These are phyloP conservation scores for Moricandia arvensis DNA, from an alignment of 345 rosid genomes.

Conservation along the genomic window DNA sequence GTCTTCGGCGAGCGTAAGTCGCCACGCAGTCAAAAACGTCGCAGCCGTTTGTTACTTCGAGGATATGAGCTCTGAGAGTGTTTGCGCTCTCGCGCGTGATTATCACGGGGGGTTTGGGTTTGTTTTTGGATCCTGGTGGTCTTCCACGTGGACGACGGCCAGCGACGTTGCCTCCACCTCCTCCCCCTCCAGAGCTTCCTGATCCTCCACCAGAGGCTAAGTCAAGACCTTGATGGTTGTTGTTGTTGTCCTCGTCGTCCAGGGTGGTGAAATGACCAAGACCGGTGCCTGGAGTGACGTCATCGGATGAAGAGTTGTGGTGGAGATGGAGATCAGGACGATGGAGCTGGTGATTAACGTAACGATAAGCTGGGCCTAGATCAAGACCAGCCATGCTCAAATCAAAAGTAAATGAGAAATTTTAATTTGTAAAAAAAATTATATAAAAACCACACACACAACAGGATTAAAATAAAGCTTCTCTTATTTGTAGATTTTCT, in stretches of 20 bases:
- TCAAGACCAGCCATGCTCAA: slow-evolving; percentile 56
- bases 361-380: slow-evolving; percentile 50
- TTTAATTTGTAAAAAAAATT: slow-evolving; percentile 27
- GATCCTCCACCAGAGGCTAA: slow-evolving; percentile 41
- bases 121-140: slow-evolving; percentile 96
- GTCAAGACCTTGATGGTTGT: slow-evolving; percentile 54
- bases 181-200: slow-evolving; percentile 40
- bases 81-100: slow-evolving; percentile 95
- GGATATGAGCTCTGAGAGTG: slow-evolving; percentile 95
- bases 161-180: slow-evolving; percentile 34
- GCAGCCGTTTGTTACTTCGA: slow-evolving; percentile 85
- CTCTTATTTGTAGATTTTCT: slow-evolving; percentile 35
- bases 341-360: slow-evolving; percentile 43
- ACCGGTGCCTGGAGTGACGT: slow-evolving; percentile 39
- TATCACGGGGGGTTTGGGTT: slow-evolving; percentile 91
- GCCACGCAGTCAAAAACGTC: slow-evolving; percentile 90
- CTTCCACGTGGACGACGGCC: slow-evolving; percentile 89
- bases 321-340: slow-evolving; percentile 50
- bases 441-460: slow-evolving; percentile 27
- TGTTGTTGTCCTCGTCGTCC: slow-evolving; percentile 40
- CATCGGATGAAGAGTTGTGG: slow-evolving; percentile 45
- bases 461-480: slow-evolving; percentile 39
- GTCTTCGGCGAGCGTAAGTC: slow-evolving; percentile 82
- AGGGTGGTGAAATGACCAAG: slow-evolving; percentile 44
- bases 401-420: slow-evolving; percentile 33